These are phyloP conservation scores for Keithomyces neogunnii DNA, from an alignment of 2,329 filamentous ascomycete species.

Conservation along the genomic window DNA sequence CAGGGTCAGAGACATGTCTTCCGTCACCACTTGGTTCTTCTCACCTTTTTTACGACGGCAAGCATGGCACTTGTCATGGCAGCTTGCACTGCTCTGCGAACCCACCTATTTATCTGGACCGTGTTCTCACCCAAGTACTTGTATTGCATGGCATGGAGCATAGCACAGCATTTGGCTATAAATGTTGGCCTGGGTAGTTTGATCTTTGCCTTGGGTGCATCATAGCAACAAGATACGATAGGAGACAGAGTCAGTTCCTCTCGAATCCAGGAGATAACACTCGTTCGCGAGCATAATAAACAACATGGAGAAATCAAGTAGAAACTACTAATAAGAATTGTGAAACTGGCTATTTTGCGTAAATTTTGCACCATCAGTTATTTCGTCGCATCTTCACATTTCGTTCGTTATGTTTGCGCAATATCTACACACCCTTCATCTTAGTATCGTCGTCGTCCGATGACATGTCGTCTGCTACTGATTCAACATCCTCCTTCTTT, in stretches of 20 bases:
- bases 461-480: slow-evolving; percentile 30
- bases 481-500: slow-evolving; percentile 23
- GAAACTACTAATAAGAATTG: background rate
- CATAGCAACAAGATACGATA: background rate
- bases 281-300: background rate
- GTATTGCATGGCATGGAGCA: slow-evolving; percentile 81
- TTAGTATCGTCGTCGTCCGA: slow-evolving; percentile 31
- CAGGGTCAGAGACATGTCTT: slow-evolving; percentile 23
- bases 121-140: slow-evolving; percentile 97
- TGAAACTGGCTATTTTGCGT: background rate
- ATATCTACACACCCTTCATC: slow-evolving; percentile 14
- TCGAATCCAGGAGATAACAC: background rate
- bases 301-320: background rate
- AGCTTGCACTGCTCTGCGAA: slow-evolving; percentile 74
- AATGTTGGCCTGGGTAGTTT: slow-evolving; percentile 56
- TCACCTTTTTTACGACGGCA: slow-evolving; percentile 62
- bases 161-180: slow-evolving; percentile 70
- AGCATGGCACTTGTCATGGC: slow-evolving; percentile 72
- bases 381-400: slow-evolving; percentile 2
- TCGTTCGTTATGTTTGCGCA: background rate
- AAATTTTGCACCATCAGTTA: background rate
- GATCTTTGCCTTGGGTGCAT: slow-evolving; percentile 44
- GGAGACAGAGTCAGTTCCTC: background rate
- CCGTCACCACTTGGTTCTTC: slow-evolving; percentile 46
- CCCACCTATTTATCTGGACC: slow-evolving; percentile 96